phyloP scores from a whole-genome alignment of 306 rosid genomes.

The Gastrolobium villosum region DNA sequence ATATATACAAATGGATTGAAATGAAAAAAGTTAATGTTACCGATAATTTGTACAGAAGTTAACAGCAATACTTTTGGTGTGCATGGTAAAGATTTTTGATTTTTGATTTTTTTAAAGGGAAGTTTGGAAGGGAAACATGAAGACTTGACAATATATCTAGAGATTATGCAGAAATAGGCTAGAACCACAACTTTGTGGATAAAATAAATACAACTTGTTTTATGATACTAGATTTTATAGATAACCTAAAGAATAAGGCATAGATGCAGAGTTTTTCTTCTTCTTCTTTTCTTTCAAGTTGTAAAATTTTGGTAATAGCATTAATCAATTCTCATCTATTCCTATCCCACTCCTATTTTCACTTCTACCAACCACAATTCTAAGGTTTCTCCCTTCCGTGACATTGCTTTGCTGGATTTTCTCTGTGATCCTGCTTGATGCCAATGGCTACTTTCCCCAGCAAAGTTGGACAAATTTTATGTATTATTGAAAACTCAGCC shows the following conservation, averaged over 20 bases:
- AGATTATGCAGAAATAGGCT: not conserved
- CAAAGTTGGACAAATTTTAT: conserved; percentile 10
- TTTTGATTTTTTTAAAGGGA: too few relatives aligned
- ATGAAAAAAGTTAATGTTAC: not conserved
- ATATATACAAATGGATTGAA: not conserved
- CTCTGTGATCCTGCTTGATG: conserved; percentile 12
- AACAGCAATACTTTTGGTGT: not conserved
- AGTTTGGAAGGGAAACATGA: not conserved
- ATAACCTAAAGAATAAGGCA: conserved; percentile 13
- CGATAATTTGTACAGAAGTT: not conserved
- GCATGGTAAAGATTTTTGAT: not conserved
- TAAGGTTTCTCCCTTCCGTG: conserved; percentile 15
- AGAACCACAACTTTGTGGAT: not conserved
- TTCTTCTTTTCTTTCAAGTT: not conserved
- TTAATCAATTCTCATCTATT: conserved; percentile 10
- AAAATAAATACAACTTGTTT: conserved; percentile 22
- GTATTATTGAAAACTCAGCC: conserved; percentile 18
- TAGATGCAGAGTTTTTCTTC: not conserved
- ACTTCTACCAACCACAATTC: conserved; percentile 14
- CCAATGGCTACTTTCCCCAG: conserved; percentile 19
- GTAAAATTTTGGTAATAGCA: conserved; percentile 4
- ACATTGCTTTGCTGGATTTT: conserved; percentile 23
- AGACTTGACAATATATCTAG: conserved; percentile 7
- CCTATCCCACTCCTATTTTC: conserved; percentile 6
- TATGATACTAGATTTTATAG: conserved; percentile 20